A percentile compares a stretch with the other conserved stretches of the same genome.
Conservation (phyloP, 2,329 filamentous ascomycete genomes). For the Ceratocystis diversiconidia region DNA sequence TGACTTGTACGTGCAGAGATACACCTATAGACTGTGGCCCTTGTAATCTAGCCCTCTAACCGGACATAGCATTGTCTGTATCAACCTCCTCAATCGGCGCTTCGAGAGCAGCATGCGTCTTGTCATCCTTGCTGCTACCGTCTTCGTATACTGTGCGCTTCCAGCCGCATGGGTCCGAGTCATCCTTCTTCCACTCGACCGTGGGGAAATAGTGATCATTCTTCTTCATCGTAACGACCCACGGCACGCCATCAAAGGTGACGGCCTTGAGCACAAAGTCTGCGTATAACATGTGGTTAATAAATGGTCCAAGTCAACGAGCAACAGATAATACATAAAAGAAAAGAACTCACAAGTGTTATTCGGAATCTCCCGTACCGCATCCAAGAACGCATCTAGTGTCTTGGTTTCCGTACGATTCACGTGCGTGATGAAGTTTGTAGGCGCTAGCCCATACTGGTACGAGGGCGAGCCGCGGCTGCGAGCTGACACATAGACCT, state of each 20-base stretch:
- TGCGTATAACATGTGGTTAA: conserved; percentile 22
- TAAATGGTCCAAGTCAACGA: too few relatives aligned
- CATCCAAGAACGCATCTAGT: conserved; percentile 62
- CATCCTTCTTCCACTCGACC: conserved; percentile 54
- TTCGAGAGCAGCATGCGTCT: conserved; percentile 2
- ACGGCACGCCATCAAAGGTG: conserved; percentile 95
- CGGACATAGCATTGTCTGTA: conserved; percentile 10
- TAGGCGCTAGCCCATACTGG: conserved; percentile 83
- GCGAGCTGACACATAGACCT: conserved; percentile 86
- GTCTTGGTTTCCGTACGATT: conserved; percentile 79
- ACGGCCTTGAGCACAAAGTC: conserved; percentile 95
- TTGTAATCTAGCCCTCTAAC: not conserved
- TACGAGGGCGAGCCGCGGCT: conserved; percentile 72
- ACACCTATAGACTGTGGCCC: not conserved
- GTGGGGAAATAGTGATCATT: conserved; percentile 89
- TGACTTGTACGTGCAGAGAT: too few relatives aligned
- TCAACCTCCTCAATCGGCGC: not conserved
- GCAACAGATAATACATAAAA: not conserved
- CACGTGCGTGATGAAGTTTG: conserved; percentile 94
- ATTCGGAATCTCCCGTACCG: conserved; percentile 77
- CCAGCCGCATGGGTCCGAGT: conserved; percentile 46
- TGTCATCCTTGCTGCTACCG: conserved; percentile 4
- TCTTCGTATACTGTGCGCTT: conserved; percentile 36
- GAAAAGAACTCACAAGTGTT: conserved; percentile 57
- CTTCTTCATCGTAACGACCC: conserved; percentile 99